phyloP scores from a whole-genome alignment of 805 yeast species.

The Nakazawaea ishiwadae region DNA sequence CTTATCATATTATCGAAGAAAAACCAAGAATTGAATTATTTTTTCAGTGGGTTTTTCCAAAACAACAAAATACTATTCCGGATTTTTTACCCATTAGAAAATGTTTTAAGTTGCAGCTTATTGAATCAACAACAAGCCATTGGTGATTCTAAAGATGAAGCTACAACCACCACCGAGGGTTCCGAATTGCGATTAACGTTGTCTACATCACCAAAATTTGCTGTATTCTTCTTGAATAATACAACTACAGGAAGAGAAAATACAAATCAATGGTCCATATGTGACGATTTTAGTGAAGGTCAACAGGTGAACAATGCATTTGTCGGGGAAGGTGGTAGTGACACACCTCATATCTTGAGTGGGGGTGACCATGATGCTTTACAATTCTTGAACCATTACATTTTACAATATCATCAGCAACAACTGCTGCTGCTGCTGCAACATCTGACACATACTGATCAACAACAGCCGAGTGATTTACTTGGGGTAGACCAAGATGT shows the following conservation, averaged over 20 bases:
- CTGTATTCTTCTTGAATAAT: conserved; percentile 65
- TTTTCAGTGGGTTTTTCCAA: conserved; percentile 69
- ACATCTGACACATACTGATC: not conserved
- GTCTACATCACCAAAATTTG: conserved; percentile 67
- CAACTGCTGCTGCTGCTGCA: conserved; percentile 8
- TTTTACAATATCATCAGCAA: conserved; percentile 23
- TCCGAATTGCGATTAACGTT: conserved; percentile 47
- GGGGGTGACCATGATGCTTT: conserved; percentile 39
- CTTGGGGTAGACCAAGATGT: not conserved
- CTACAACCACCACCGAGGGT: conserved; percentile 14
- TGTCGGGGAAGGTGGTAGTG: conserved; percentile 51
- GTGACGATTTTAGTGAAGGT: conserved; percentile 82
- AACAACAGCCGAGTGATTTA: conserved; percentile 2
- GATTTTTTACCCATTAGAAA: conserved; percentile 62
- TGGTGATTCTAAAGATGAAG: conserved; percentile 27
- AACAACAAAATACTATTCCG: conserved; percentile 65
- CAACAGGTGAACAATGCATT: conserved; percentile 73
- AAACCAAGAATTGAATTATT: conserved; percentile 70
- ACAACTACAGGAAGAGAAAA: conserved; percentile 38
- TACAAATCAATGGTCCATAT: conserved; percentile 69
- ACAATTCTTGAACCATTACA: conserved; percentile 27
- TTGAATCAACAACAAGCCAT: conserved; percentile 40
- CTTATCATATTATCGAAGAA: conserved; percentile 66
- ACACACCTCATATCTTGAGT: conserved; percentile 63
- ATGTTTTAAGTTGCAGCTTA: conserved; percentile 51